Percentiles rank a stretch among this genome's conserved stretches.
Conservation (phyloP, 2,329 filamentous ascomycete species). For the Nigrospora sphaerica region DNA sequence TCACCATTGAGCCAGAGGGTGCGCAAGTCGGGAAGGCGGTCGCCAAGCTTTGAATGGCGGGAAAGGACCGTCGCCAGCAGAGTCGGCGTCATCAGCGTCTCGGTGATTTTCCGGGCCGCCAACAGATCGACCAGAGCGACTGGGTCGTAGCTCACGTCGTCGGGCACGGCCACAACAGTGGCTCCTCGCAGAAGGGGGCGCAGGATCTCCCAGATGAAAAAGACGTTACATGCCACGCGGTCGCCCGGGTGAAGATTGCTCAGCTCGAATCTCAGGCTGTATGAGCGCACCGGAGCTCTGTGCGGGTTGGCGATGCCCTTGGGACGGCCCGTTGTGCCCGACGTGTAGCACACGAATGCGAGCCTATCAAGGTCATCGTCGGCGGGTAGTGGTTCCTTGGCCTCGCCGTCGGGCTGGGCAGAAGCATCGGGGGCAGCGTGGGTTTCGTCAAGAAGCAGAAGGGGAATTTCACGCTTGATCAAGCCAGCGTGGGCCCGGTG, state of each 20-base stretch:
- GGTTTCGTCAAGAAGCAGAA: slow-evolving; percentile 56
- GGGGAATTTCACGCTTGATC: slow-evolving; percentile 54
- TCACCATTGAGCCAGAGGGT: slow-evolving; percentile 78
- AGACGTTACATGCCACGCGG: slow-evolving; percentile 80
- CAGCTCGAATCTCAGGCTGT: slow-evolving; percentile 63
- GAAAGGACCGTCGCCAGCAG: slow-evolving; percentile 68
- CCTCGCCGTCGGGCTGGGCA: slow-evolving; percentile 16
- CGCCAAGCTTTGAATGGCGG: slow-evolving; percentile 58
- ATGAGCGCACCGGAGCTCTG: slow-evolving; percentile 65
- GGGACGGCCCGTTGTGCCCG: slow-evolving; percentile 66
- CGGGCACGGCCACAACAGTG: slow-evolving; percentile 67
- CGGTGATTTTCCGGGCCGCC: slow-evolving; percentile 58
- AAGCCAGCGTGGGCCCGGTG: slow-evolving; percentile 56
- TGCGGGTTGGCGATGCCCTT: slow-evolving; percentile 80
- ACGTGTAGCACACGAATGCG: slow-evolving; percentile 76
- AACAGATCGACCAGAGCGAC: slow-evolving; percentile 66
- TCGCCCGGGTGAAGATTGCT: slow-evolving; percentile 66
- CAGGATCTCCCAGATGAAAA: slow-evolving; percentile 81
- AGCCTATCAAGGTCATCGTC: slow-evolving; percentile 66
- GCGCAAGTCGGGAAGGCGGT: slow-evolving; percentile 56
- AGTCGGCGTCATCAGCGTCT: slow-evolving; percentile 79
- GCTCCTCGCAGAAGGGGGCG: slow-evolving; percentile 70
- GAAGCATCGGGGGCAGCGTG: slow-evolving; percentile 21
- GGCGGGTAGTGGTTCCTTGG: slow-evolving; percentile 40
- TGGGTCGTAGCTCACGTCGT: slow-evolving; percentile 72